Evolutionary conservation across 2,329 filamentous ascomycete genomes (phyloP), one percentile per base, ranked within the genome.

Genomic region (Alternaria postmessia): DNA sequence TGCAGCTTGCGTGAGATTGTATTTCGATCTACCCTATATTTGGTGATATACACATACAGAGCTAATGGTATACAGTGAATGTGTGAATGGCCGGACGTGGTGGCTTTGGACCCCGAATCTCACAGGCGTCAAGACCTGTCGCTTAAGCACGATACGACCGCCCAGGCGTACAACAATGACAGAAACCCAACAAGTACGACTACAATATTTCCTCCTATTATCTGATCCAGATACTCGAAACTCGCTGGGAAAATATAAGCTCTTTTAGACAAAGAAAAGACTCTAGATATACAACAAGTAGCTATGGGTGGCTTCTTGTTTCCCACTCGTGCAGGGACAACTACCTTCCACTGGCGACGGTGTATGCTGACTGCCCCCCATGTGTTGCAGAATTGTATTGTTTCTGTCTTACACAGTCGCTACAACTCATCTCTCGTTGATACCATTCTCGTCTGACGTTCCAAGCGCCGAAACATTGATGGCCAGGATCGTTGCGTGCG

Each of bases 401-500:
- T 5, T 32, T 39, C 26, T 18, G 7, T 42, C 42, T 28, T 24
- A 44, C 47, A 38, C 64, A 67, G 7, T 52, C 18, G 18, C 38
- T 44, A 51, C 64, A 67, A 7, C 53, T 39, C 3, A 26, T 32
- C 32, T 52, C 81, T 5, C 75, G 78, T 30, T 83, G 81, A 82
- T 85, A 87, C 72, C 86, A 86, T 63, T 87, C 81, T 24, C 87
- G 84, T 63, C 76, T 80, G 61, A 91, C 82, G 39, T 86, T 86
- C 79, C 90, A 89, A 56, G 91, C 86, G 11, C 88, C 84, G 65
- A 86, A 86, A 76, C 91, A 93, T 68, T 87, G 83, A 74, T 93
- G 90, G 62, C 85, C 83, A 1, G 87, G 87, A 67, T 92, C 88
- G 73, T 91, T 92, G 59, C 91, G 88, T 6, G 91, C 89, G 66